Base-by-base conservation (phyloP, 225 moss, liverwort and hornwort species). In the Asterella californica region DNA sequence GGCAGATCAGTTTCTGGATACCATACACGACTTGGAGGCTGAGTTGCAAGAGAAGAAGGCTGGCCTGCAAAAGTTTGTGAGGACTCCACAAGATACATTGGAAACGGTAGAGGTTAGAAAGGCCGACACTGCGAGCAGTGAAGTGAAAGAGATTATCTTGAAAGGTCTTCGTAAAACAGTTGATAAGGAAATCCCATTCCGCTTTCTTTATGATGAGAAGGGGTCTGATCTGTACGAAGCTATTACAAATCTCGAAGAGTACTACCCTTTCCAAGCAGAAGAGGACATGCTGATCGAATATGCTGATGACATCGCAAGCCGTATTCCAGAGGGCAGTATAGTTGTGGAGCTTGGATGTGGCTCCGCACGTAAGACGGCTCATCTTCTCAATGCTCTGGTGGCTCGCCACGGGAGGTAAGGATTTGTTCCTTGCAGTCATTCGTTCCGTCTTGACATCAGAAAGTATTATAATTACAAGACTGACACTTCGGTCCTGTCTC, bases 291-390 rank as follows among this genome's bases (percentile, higher is more conserved):
- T 96, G 33, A 83, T 83, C 17, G 62, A 83, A 59, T 80, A 88
- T 37, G 88, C 83, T 1, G 72, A 82, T 7, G 88, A 92, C 42
- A 89, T 92, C 2, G 88, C 85, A 15, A 68, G 68, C 2, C 83
- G 83, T 32, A 90, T 96, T 66, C 90, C 90, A 4, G 70, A 85
- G n/a, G 85, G 79, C 0, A 94, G 90, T 71, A 86, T 96, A 30
- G 77, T 94, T 37, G 94, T 91, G 77, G 94, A 96, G 84, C 92
- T 96, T n/a, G 96, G 96, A 0, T 96, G 96, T 42, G 96, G 96
- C 50, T 92, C 94, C 45, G 94, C 94, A 50, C 86, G 82, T 46
- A 96, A 96, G 75, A 94, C 96, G 9, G 70, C 86, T 17, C 85
- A 87, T 52, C 50, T 96, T n/a, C 84, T 94, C 50, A 88, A 83